Conservation (phyloP, 2,329 filamentous ascomycete species). For the Curvularia verruculosa region DNA sequence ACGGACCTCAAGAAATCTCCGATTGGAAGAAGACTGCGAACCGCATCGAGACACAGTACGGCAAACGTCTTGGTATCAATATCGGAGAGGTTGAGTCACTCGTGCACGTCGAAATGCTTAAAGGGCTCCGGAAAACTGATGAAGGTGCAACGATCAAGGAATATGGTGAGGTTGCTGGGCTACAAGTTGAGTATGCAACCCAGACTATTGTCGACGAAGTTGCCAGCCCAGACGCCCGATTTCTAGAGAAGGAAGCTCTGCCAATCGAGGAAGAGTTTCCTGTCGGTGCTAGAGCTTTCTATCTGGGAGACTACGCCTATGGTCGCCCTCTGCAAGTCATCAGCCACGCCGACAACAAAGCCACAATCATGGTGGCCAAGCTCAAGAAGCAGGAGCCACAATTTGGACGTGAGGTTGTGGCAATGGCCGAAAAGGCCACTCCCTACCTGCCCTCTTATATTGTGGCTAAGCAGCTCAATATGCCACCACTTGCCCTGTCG, state of each 20-base stretch:
- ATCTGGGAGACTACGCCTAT: slow-evolving; percentile 91
- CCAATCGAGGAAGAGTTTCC: slow-evolving; percentile 94
- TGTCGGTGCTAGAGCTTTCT: slow-evolving; percentile 81
- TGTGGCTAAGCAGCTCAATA: slow-evolving; percentile 79
- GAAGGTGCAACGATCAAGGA: slow-evolving; percentile 91
- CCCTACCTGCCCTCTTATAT: slow-evolving; percentile 86
- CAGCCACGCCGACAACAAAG: slow-evolving; percentile 74
- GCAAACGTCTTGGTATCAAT: slow-evolving; percentile 85
- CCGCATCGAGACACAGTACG: slow-evolving; percentile 84
- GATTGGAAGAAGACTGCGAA: slow-evolving; percentile 85
- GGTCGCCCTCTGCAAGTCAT: slow-evolving; percentile 86
- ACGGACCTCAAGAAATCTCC: slow-evolving; percentile 76
- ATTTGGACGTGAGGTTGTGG: slow-evolving; percentile 78
- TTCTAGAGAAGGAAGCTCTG: slow-evolving; percentile 86
- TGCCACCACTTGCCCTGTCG: slow-evolving; percentile 87
- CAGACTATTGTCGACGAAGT: slow-evolving; percentile 91
- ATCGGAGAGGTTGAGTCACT: slow-evolving; percentile 87
- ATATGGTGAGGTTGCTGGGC: slow-evolving; percentile 82
- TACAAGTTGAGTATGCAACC: slow-evolving; percentile 88
- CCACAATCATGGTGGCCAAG: slow-evolving; percentile 77
- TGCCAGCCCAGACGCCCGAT: slow-evolving; percentile 87
- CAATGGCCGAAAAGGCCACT: slow-evolving; percentile 69
- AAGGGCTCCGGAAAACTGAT: slow-evolving; percentile 87
- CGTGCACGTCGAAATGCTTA: slow-evolving; percentile 91
- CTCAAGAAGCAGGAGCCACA: slow-evolving; percentile 76